Evolutionary conservation across 441 rosid species (phyloP), one percentile per base, ranked within the genome.

Genomic region (Aquilaria agallochum): DNA sequence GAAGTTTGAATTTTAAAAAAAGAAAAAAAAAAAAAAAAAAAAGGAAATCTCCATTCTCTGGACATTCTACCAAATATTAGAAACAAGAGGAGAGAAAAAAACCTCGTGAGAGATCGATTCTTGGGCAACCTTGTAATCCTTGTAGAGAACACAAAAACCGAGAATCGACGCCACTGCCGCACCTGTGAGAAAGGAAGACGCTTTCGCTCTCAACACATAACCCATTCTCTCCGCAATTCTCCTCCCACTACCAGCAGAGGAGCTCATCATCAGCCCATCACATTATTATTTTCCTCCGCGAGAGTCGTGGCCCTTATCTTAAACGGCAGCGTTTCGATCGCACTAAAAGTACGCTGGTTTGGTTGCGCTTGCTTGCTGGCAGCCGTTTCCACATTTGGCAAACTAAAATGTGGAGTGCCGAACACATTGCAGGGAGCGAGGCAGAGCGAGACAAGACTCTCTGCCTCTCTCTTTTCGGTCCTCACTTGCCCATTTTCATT

Each of bases 181-280:
- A 62, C 97, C 97, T 15, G 94, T 82, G 66, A 89, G 88, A 79
- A 91, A 95, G 13, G 97, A 89, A 32, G 96, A 95, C 72, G 89
- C 70, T 76, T 97, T 86, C 70, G 87, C 97, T 68, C 96, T 82
- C 69, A 87, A 57, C 30, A 87, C 89, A 75, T 80, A 89, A 31
- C 99, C 92, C 97, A 91, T 94, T 68, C 68, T 58, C 52, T 45
- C 10, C 52, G 50, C 60, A 44, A 4, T 53, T 2, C 27, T 20
- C 27, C 27, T 20, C 27, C 27, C 27, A 20, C 27, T 20, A 20
- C 27, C 27, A 20, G 27, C 27, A 1, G 27, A 20, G 27, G 27
- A 20, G 27, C 27, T 15, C 27, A 20, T 20, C 27, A 20, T 20
- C 27, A 20, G 27, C 20, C 9, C 55, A 8, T 13, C 2, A 13